phyloP scores from a whole-genome alignment of 1,284 basidiomycete species.

The Melampsora americana region DNA sequence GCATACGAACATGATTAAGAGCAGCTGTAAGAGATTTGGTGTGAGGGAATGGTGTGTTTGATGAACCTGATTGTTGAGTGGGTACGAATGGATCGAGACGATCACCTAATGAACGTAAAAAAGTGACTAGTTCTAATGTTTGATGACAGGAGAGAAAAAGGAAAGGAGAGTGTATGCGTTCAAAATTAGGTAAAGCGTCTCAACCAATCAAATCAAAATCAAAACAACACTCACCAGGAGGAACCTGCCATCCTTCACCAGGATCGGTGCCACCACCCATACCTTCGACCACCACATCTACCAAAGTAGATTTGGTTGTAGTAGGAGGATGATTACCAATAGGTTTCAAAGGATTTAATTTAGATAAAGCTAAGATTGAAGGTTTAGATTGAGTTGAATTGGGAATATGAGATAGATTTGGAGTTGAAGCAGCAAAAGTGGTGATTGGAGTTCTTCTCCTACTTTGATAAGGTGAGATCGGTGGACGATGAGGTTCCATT shows the following conservation, averaged over 20 bases:
- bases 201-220: too few relatives aligned
- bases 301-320: conserved; percentile 23
- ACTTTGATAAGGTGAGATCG: too few relatives aligned
- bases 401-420: not conserved
- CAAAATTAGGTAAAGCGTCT: too few relatives aligned
- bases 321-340: not conserved
- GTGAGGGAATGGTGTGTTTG: not conserved
- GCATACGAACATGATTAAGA: conserved; percentile 34
- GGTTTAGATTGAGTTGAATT: conserved; percentile 2
- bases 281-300: conserved; percentile 44
- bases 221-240: conserved; percentile 21
- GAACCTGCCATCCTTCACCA: conserved; percentile 43
- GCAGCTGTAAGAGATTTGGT: conserved; percentile 41
- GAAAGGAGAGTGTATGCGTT: too few relatives aligned
- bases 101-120: conserved; percentile 36
- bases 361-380: conserved; percentile 10
- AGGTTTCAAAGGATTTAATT: conserved; percentile 2
- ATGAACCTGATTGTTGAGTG: not conserved
- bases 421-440: not conserved
- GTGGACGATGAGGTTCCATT: too few relatives aligned
- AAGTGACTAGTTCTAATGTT: conserved; percentile 38
- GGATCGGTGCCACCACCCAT: conserved; percentile 40
- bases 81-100: conserved; percentile 33
- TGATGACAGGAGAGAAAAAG: too few relatives aligned
- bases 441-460: not conserved